Base-by-base conservation (phyloP, 805 yeast species). In the Sugiyamaella americana region DNA sequence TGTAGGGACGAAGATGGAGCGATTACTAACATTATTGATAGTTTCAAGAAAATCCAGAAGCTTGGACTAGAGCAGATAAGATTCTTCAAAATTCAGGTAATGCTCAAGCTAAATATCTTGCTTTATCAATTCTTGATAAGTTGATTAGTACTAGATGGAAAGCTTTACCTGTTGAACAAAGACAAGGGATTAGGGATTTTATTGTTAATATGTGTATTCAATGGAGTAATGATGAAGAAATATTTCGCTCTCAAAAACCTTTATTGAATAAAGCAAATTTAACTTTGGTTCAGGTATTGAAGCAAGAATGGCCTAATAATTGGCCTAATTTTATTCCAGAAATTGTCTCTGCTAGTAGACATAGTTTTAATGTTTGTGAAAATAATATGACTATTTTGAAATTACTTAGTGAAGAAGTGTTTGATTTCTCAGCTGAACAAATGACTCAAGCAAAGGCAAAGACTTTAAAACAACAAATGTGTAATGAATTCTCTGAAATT, bases 301-400 rank as follows among this genome's bases (percentile, higher is more conserved):
- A 93, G 61, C 98, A 93, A 68, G 99, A 93, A 64, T 93, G 99
- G 99, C 99, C 99, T 29, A 87, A 82, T 57, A 85, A 89, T 64
- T 93, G 99, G 99, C 98, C 98, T 17, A 85, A 83, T 58, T 93
- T 93, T 60, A 84, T 93, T 43, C 96, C 96, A 16, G 98, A 93
- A 64, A 78, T 93, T 47, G 93, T 91, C 40, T 78, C 75, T 50
- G 82, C 95, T 53, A 82, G 94, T 40, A 78, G 87, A 53, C 79
- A 91, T 11, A 82, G 93, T 19, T 79, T 85, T 65, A 91, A 88
- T 59, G 96, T 93, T 44, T 93, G 98, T 70, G 98, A 93, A 67
- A 93, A 93, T 70, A 93, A 93, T 68, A 91, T 93, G 98, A 80
- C 82, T 51, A 89, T 93, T 50, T 74, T 93, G 63, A 84, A 84